A percentile compares a stretch with the other conserved stretches of the same genome.
These are phyloP conservation scores for Patellaria atrata DNA, from an alignment of 495 filamentous ascomycete genomes.

Conservation along the genomic window DNA sequence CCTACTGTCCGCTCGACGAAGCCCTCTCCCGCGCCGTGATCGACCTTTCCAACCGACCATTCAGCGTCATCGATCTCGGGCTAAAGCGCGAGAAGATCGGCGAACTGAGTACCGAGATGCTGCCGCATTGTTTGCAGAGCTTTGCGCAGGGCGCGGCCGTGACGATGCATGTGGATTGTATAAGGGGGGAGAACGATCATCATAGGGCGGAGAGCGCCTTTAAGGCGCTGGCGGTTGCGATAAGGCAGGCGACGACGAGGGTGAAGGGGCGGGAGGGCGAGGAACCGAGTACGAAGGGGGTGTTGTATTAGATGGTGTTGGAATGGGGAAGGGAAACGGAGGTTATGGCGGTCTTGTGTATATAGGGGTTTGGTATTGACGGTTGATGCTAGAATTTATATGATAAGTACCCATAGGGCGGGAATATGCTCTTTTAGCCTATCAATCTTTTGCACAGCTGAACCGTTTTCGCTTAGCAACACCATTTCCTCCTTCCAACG, in stretches of 20 bases:
- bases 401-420: no score
- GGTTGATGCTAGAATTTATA: no score
- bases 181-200: conserved; percentile 86
- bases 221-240: conserved; percentile 83
- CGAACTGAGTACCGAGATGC: conserved; percentile 87
- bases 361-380: background rate
- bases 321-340: no score
- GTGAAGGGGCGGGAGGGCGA: conserved; percentile 73
- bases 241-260: conserved; percentile 56
- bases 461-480: conserved; percentile 10
- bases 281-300: conserved; percentile 89
- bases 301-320: conserved; percentile 35
- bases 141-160: conserved; percentile 85
- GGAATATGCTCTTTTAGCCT: no score
- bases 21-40: conserved; percentile 87
- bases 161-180: conserved; percentile 82
- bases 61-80: conserved; percentile 63
- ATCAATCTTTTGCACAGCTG: conserved; percentile 2
- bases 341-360: background rate
- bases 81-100: conserved; percentile 84
- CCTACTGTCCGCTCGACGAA: conserved; percentile 88
- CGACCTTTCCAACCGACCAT: conserved; percentile 85
- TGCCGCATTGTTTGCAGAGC: conserved; percentile 85
- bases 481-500: no score
- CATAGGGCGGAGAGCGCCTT: conserved; percentile 94